These are phyloP conservation scores for Malus sieversii DNA, from an alignment of 306 rosid genomes.

Conservation along the genomic window DNA sequence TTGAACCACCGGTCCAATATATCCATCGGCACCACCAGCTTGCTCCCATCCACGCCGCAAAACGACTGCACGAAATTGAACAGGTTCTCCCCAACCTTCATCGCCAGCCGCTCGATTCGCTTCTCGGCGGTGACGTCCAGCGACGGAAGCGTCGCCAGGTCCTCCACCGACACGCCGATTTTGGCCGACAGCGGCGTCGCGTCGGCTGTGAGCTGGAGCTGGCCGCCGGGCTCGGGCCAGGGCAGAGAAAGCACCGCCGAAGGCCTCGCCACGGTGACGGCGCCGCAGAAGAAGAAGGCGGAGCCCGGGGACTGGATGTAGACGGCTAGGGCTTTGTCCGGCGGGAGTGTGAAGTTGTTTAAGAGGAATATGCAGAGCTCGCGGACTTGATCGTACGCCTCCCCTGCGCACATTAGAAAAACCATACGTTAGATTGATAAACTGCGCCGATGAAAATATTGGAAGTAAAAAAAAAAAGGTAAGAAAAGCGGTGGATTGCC, in stretches of 20 bases:
- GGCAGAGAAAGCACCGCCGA: constrained; percentile 61
- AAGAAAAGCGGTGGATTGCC: too few species aligned
- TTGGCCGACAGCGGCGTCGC: constrained; percentile 65
- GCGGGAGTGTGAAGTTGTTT: constrained; percentile 74
- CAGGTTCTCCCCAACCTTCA: constrained; percentile 83
- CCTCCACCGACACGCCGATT: constrained; percentile 86
- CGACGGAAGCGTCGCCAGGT: constrained; percentile 70
- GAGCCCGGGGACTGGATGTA: constrained; percentile 89
- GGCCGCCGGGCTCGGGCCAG: constrained; percentile 76
- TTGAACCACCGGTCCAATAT: constrained; percentile 92
- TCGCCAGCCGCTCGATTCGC: constrained; percentile 60
- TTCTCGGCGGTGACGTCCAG: constrained; percentile 65
- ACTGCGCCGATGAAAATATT: background rate
- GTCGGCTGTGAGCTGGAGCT: constrained; percentile 61
- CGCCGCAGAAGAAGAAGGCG: constrained; percentile 71
- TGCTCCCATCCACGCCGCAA: constrained; percentile 79
- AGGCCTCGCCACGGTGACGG: constrained; percentile 63
- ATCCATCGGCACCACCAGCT: constrained; percentile 86
- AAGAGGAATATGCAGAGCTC: constrained; percentile 81
- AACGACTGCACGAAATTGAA: constrained; percentile 94
- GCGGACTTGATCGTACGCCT: constrained; percentile 66
- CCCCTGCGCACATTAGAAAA: constrained; percentile 46
- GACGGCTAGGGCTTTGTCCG: constrained; percentile 81
- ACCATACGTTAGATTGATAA: background rate
- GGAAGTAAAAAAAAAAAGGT: background rate